These are phyloP conservation scores for Clitoria ternatea DNA, from an alignment of 306 rosid species.

Conservation along the genomic window DNA sequence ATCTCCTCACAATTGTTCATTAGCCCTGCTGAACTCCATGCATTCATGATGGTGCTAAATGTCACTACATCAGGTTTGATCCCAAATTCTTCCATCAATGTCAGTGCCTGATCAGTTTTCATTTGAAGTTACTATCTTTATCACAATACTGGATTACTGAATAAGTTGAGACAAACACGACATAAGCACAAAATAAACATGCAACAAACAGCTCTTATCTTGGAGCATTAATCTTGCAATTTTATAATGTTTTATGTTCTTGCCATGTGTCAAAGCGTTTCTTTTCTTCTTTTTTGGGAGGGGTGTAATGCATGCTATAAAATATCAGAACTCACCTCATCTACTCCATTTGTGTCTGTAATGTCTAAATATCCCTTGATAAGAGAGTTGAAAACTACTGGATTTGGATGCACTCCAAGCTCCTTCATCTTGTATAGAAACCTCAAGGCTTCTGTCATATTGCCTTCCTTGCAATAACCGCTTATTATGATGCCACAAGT, in stretches of 20 bases:
- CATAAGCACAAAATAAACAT: neutral
- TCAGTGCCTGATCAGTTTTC: constrained; percentile 65
- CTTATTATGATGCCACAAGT: constrained; percentile 80
- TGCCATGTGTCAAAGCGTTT: neutral
- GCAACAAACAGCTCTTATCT: neutral
- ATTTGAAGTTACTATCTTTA: constrained; percentile 7
- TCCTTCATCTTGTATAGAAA: constrained; percentile 79
- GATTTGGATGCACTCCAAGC: constrained; percentile 71
- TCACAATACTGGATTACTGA: neutral
- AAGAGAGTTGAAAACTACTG: constrained; percentile 76
- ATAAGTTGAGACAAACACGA: neutral
- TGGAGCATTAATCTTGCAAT: neutral
- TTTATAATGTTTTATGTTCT: neutral
- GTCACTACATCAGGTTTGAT: constrained; percentile 90
- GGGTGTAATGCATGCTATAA: neutral
- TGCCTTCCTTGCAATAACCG: constrained; percentile 89
- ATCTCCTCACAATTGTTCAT: constrained; percentile 80
- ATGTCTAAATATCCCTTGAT: constrained; percentile 82
- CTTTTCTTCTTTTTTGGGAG: no score
- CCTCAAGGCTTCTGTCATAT: constrained; percentile 75
- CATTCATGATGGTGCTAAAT: constrained; percentile 95
- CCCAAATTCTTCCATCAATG: constrained; percentile 88
- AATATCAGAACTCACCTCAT: constrained; percentile 50
- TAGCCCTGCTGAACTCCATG: constrained; percentile 86
- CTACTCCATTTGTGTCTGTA: constrained; percentile 68